Base-by-base conservation (phyloP, 2,329 filamentous ascomycete genomes). In the Blumeriella jaapii region DNA sequence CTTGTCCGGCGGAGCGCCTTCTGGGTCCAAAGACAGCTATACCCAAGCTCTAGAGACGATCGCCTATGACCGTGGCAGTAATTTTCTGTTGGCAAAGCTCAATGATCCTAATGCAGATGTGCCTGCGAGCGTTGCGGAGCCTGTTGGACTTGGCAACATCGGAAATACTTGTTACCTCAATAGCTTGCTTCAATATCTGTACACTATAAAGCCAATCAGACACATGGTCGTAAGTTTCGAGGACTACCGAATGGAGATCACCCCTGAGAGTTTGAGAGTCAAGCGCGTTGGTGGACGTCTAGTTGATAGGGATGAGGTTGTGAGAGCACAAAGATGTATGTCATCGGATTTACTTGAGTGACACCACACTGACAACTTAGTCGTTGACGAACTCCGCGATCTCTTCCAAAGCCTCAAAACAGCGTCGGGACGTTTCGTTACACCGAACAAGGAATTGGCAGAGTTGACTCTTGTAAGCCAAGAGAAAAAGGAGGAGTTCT, bases 81-180 rank as follows among this genome's bases (percentile, higher is more conserved):
- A 46, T 17, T 55, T 49, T 32, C 38, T 58, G 10, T 33, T 56
- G 11, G 44, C 45, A 34, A 57, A 56, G 37, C 47, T 57, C n/a
- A 45, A 53, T 33, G 46, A 57, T 36, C 53, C 55, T 10, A 44
- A 55, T 30, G 52, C 53, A 6, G 45, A 50, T 22, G 48, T 55
- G n/a, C 43, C 44, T 36, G 42, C 49, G 4, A 37, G 41, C 19
- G 50, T 44, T n/a, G 41, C 60, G 29, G 76, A 83, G 57, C 91
- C 91, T 0, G 82, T 93, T 14, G 91, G 91, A 0, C 68, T 96
- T 5, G 72, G 78, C 44, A 98, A 96, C 49, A 93, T 96, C 38
- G 87, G 91, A 40, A 98, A 98, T 53, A 98, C 93, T 0, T 98
- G 91, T 57, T 98, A 98, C 52, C 68, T 98, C 36, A 98, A 98